Conservation (phyloP, 495 filamentous ascomycete genomes). For the Neurospora terricola region DNA sequence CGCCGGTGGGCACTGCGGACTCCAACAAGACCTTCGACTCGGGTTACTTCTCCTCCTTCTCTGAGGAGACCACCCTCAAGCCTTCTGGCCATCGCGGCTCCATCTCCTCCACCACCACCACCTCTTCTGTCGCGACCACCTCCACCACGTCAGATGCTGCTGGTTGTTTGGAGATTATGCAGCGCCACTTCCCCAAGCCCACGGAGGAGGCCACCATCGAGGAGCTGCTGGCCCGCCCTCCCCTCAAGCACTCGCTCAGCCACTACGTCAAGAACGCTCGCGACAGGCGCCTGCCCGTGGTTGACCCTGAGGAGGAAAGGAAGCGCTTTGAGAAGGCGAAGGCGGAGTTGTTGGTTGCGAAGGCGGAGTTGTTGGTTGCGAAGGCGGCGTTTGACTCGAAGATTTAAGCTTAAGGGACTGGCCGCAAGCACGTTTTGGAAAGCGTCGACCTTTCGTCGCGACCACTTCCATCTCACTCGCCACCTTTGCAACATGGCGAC, state of each 20-base stretch:
- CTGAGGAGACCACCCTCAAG: background rate
- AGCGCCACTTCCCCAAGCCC: conserved; percentile 25
- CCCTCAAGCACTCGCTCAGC: conserved; percentile 25
- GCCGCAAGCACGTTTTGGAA: no score
- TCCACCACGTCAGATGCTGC: conserved; percentile 10
- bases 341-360: conserved; percentile 22
- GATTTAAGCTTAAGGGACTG: no score
- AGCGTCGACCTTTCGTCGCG: background rate
- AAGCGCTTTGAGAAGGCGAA: conserved; percentile 26
- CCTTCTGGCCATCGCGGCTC: conserved; percentile 2
- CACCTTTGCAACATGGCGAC: background rate
- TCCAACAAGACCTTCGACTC: background rate
- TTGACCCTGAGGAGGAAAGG: conserved; percentile 15
- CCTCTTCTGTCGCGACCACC: conserved; percentile 4
- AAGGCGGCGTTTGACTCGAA: conserved; percentile 4
- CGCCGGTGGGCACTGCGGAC: background rate
- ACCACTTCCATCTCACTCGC: background rate
- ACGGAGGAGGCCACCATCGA: conserved; percentile 25
- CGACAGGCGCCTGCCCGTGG: background rate
- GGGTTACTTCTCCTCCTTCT: conserved; percentile 4
- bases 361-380: conserved; percentile 14
- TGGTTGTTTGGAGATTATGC: no score
- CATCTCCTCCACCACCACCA: conserved; percentile 8
- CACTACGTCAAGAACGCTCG: conserved; percentile 29
- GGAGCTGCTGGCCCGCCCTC: conserved; percentile 29